These are phyloP conservation scores for Tulasnella sp. DNA, from an alignment of 768 basidiomycete species.

Conservation along the genomic window DNA sequence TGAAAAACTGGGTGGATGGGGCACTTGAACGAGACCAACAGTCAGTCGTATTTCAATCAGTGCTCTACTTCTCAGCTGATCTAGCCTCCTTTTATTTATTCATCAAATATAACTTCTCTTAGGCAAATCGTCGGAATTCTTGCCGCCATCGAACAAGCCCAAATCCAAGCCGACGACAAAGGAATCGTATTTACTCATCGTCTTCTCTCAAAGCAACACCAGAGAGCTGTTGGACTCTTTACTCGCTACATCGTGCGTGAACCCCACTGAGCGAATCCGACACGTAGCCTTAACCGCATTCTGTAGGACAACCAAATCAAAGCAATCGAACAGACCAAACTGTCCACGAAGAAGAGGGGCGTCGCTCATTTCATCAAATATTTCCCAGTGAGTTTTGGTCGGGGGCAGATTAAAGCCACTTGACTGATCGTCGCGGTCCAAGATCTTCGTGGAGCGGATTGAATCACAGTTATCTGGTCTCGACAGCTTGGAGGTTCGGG, in stretches of 20 bases:
- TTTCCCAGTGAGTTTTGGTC: conserved; percentile 54
- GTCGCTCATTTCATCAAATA: conserved; percentile 87
- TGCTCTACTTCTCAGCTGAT: not conserved
- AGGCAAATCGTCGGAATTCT: conserved; percentile 85
- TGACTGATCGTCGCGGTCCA: not conserved
- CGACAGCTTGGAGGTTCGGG: conserved; percentile 68
- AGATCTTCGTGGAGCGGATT: conserved; percentile 65
- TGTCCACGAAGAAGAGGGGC: conserved; percentile 88
- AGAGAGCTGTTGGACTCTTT: conserved; percentile 62
- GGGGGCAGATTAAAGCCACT: not conserved
- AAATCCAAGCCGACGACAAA: conserved; percentile 69
- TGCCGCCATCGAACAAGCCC: conserved; percentile 66
- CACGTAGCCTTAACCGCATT: not conserved
- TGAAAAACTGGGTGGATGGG: conserved; percentile 78
- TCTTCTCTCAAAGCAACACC: conserved; percentile 75
- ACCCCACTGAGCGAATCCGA: not conserved
- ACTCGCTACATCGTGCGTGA: conserved; percentile 48
- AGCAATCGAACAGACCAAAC: conserved; percentile 80
- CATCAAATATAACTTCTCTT: conserved; percentile 4
- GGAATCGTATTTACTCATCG: conserved; percentile 65
- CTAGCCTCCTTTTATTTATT: not conserved
- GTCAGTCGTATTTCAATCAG: conserved; percentile 39
- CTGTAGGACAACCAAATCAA: conserved; percentile 76
- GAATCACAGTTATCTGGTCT: conserved; percentile 77
- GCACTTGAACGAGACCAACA: conserved; percentile 67